A percentile compares a stretch with the other conserved stretches of the same genome.
phyloP scores from a whole-genome alignment of 73 alveolate species.

The Paramecium caudatum region DNA sequence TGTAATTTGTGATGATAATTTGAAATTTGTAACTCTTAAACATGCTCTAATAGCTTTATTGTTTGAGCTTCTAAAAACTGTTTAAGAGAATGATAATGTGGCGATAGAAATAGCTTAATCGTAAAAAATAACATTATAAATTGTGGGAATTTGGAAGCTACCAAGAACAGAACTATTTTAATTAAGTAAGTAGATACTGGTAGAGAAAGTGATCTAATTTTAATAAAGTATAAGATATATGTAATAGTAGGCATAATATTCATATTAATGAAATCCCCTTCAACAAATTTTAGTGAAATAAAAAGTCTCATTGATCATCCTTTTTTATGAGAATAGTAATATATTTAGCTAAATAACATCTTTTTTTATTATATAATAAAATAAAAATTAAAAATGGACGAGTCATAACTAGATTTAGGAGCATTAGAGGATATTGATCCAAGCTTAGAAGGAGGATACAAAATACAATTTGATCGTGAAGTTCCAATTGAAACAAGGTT shows the following conservation, averaged over 20 bases:
- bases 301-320: neutral
- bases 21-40: constrained; percentile 10
- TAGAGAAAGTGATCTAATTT: constrained; percentile 3
- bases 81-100: too few relatives aligned
- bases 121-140: neutral
- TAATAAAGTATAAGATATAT: neutral
- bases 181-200: neutral
- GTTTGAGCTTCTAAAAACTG: neutral
- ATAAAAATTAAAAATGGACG: constrained; percentile 54
- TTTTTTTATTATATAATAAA: neutral
- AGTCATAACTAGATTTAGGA: constrained; percentile 57
- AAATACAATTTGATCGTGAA: constrained; percentile 69
- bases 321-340: too few relatives aligned
- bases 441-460: constrained; percentile 70
- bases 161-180: neutral
- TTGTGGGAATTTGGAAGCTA: neutral
- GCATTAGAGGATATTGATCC: constrained; percentile 76
- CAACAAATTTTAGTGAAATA: neutral
- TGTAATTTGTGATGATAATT: neutral
- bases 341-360: too few relatives aligned
- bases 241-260: neutral
- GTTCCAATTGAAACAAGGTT: constrained; percentile 72
- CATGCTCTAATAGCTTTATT: neutral
- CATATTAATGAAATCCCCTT: constrained; percentile 6
- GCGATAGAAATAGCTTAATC: neutral